Percentiles rank a stretch among this genome's conserved stretches.
phyloP scores from a whole-genome alignment of 2,329 filamentous ascomycete genomes.

The Fusarium newnesense region DNA sequence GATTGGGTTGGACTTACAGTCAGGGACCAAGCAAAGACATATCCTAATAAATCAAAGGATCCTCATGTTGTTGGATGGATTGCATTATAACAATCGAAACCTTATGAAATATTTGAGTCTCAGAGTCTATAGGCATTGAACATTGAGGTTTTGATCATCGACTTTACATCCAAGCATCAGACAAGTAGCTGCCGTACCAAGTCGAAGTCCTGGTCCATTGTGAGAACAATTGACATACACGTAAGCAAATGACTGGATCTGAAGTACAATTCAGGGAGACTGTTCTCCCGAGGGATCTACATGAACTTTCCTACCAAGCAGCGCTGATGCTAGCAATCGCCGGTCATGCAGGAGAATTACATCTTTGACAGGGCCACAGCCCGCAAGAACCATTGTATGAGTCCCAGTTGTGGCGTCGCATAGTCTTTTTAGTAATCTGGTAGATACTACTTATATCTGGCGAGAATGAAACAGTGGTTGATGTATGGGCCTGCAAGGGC shows the following conservation, averaged over 20 bases:
- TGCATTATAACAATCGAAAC: background rate
- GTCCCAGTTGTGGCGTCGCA: background rate
- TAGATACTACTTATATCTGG: background rate
- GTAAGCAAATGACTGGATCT: background rate
- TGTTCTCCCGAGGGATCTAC: background rate
- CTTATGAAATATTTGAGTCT: background rate
- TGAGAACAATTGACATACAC: background rate
- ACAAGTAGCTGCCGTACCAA: background rate
- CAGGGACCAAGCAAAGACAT: background rate
- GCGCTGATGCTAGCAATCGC: background rate
- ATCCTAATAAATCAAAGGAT: background rate
- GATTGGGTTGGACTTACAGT: slow-evolving; percentile 20
- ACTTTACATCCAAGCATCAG: background rate
- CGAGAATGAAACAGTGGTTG: background rate
- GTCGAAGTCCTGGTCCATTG: background rate
- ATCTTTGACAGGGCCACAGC: background rate
- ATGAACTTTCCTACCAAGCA: background rate
- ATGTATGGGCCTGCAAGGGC: background rate
- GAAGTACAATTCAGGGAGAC: background rate
- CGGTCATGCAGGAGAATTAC: background rate
- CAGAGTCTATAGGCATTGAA: background rate
- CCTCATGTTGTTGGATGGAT: background rate
- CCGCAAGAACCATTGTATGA: background rate
- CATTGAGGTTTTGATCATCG: background rate
- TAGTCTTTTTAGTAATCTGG: background rate